Evolutionary conservation across 805 yeast genomes (phyloP), one percentile per base, ranked within the genome.

Genomic region (Candida odintsovae): DNA sequence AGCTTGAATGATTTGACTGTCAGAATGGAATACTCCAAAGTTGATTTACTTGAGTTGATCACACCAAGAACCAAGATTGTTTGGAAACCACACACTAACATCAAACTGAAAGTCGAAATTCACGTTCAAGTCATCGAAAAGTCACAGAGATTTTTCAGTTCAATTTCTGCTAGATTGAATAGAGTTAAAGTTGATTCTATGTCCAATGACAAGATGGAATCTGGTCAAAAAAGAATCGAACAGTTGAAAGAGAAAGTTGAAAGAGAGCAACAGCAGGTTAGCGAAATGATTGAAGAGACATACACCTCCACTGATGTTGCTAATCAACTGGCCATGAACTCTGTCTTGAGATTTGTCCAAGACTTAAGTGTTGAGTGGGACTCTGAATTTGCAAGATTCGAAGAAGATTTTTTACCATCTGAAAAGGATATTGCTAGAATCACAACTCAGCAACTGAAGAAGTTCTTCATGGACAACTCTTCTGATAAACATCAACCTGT

Each of bases 351-450:
- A 55, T 76, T 76, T 31, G 71, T 92, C 16, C 97, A 92, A 58
- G 90, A 85, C 47, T 67, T 82, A 25, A 90, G 95, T 3, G 90
- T 88, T 20, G 77, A 72, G 37, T 94, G 98, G 98, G 96, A 92
- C 64, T 56, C 66, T 20, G 95, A 84, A 47, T 90, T 94, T 57
- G 75, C 79, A 33, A 85, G 79, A 8, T 92, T 94, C 67, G 97
- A 87, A 49, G 75, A 75, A 39, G 73, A 74, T 19, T 94, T 77
- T 59, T 74, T 92, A 49, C 98, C 98, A 1, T 81, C 95, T 9
- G 98, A 94, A 63, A 87, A 83, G 57, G 99, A 94, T 72, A 86
- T 94, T 54, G 82, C 95, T 6, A 75, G 88, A 51, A 86, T 94
- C 39, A 90, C 99, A 2, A 86, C 96, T 4, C 83, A 83, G 55